These are phyloP conservation scores for Eimeria acervulina DNA, from an alignment of 169 alveolate species.

Conservation along the genomic window DNA sequence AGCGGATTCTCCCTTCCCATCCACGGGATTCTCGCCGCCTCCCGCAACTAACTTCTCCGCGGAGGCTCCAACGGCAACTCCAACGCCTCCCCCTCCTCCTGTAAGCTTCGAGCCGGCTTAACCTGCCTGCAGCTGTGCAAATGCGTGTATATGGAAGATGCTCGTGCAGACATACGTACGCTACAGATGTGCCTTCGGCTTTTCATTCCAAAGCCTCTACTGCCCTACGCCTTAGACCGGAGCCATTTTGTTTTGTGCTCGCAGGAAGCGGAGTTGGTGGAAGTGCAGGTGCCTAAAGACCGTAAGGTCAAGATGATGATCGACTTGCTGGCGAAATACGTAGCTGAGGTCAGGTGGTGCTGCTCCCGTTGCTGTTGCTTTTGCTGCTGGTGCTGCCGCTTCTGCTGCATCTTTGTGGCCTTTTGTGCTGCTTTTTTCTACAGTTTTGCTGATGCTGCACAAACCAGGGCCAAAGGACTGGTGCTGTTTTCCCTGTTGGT, in stretches of 20 bases:
- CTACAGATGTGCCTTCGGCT: background rate
- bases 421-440: background rate
- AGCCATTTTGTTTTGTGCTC: background rate
- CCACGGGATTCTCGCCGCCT: constrained; percentile 56
- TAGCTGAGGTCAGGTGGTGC: constrained; percentile 85
- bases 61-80: constrained; percentile 70
- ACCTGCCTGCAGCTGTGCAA: background rate
- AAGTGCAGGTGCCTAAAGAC: constrained; percentile 87
- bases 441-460: background rate
- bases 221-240: background rate
- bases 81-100: constrained; percentile 76
- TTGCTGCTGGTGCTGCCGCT: constrained; percentile 10
- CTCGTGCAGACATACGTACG: background rate
- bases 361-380: background rate
- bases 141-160: background rate
- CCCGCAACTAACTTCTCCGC: constrained; percentile 40
- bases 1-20: constrained; percentile 72
- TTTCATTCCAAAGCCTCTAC: too few species aligned
- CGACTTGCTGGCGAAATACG: constrained; percentile 88
- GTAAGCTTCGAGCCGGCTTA: background rate
- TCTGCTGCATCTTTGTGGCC: background rate
- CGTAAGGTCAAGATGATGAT: constrained; percentile 84
- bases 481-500: background rate
- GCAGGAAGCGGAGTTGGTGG: constrained; percentile 81
- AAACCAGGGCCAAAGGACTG: background rate